Evolutionary conservation across 2,329 filamentous ascomycete species (phyloP).

Genomic region (Aspergillus brunneoviolaceus): DNA sequence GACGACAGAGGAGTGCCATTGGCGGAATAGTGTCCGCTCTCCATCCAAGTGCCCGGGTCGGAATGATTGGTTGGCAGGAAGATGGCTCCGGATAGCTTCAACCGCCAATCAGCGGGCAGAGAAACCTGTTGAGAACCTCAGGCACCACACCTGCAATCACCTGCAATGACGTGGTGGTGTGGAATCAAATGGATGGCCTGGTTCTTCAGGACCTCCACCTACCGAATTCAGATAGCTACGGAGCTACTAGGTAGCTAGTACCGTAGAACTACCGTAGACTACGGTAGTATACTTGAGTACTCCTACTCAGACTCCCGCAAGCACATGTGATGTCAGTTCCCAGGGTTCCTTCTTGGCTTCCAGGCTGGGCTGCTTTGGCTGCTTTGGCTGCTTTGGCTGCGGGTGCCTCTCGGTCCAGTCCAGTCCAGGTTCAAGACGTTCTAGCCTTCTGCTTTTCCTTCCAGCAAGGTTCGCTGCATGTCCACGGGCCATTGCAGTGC

Average conservation of each 20-base stretch:
- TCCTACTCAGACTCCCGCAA: too few relatives aligned
- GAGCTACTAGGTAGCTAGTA: too few relatives aligned
- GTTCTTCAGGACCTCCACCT: background rate
- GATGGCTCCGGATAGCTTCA: background rate
- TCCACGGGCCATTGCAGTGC: background rate
- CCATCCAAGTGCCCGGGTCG: background rate
- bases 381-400: too few relatives aligned
- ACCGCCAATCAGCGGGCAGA: background rate
- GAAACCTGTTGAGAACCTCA: background rate
- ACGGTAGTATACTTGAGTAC: too few relatives aligned
- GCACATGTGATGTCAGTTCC: background rate
- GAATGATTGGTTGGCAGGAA: background rate
- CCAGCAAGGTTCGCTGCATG: background rate
- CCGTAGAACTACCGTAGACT: too few relatives aligned
- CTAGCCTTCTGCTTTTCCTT: background rate
- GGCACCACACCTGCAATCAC: background rate
- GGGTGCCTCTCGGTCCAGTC: too few relatives aligned
- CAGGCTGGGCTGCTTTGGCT: too few relatives aligned
- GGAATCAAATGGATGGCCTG: background rate
- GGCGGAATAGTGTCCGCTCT: background rate
- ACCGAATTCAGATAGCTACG: background rate
- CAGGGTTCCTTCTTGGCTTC: background rate
- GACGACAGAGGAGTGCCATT: background rate
- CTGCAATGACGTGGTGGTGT: background rate
- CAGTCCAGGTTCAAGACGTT: too few relatives aligned